Percentiles rank a stretch among this genome's conserved stretches.
Conservation (phyloP, 345 rosid genomes). For the Populus tremula region DNA sequence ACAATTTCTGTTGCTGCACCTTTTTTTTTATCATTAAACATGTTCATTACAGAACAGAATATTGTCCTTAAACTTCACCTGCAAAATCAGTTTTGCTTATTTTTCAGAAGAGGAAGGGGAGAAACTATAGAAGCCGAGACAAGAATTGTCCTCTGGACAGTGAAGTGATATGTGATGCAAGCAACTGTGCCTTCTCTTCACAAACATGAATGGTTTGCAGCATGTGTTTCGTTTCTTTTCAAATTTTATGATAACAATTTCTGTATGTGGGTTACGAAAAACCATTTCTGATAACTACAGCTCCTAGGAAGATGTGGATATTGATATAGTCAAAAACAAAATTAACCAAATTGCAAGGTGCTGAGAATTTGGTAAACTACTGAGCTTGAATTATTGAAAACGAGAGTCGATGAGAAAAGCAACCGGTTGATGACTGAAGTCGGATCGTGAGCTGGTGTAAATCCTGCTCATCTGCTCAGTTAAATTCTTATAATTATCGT, state of each 20-base stretch:
- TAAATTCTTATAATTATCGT: conserved; percentile 58
- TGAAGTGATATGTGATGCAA: neutral
- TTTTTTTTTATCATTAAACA: neutral
- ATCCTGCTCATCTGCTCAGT: conserved; percentile 68
- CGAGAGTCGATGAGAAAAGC: neutral
- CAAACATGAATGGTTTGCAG: neutral
- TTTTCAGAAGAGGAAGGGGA: neutral
- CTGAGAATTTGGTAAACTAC: neutral
- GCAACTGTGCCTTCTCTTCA: neutral
- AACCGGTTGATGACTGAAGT: conserved; percentile 75
- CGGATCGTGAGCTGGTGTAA: conserved; percentile 68
- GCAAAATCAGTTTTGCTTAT: neutral
- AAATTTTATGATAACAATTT: neutral
- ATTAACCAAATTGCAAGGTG: neutral
- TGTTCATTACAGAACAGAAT: neutral
- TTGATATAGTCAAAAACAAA: neutral
- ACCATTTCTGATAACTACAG: too few species aligned
- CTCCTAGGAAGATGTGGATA: neutral
- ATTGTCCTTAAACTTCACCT: neutral
- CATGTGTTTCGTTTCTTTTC: neutral
- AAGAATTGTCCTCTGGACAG: neutral
- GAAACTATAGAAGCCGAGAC: neutral
- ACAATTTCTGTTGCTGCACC: neutral
- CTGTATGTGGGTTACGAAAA: too few species aligned
- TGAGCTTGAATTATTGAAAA: neutral